Conservation (phyloP, 257 asterid genomes). For the Galeopsis tetrahit region DNA sequence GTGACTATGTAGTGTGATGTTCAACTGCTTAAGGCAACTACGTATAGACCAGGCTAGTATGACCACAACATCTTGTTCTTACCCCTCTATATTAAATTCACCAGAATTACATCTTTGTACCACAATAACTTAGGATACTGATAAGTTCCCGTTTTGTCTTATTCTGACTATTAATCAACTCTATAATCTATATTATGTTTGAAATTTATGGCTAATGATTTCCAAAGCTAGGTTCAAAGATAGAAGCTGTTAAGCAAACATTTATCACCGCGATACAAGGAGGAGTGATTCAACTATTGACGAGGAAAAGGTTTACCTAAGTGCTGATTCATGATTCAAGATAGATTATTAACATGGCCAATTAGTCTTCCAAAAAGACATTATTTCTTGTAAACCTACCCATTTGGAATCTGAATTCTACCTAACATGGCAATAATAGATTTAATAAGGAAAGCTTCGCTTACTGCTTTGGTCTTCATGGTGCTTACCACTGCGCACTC, state of each 20-base stretch:
- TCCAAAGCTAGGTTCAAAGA: constrained; percentile 33
- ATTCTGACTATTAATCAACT: background rate
- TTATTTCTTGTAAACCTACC: background rate
- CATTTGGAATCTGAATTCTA: background rate
- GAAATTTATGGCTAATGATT: constrained; percentile 36
- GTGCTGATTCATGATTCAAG: background rate
- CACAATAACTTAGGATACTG: background rate
- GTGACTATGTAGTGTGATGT: constrained; percentile 19
- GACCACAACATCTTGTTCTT: constrained; percentile 28
- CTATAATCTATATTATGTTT: constrained; percentile 2
- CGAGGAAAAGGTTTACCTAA: background rate
- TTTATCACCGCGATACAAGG: constrained; percentile 36
- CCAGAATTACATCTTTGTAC: constrained; percentile 13
- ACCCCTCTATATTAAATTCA: constrained; percentile 28
- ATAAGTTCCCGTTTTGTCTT: constrained; percentile 3
- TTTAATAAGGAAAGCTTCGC: constrained; percentile 38
- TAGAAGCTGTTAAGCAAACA: constrained; percentile 53
- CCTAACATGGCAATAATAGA: background rate
- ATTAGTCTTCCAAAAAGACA: background rate
- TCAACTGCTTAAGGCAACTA: constrained; percentile 15
- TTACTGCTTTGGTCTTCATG: constrained; percentile 8
- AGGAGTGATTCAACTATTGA: constrained; percentile 41
- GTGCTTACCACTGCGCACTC: background rate
- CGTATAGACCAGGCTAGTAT: constrained; percentile 16
- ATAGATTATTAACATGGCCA: background rate